phyloP scores from a whole-genome alignment of 371 early-diverging fungal genomes.

The Syncephalastrum monosporum region DNA sequence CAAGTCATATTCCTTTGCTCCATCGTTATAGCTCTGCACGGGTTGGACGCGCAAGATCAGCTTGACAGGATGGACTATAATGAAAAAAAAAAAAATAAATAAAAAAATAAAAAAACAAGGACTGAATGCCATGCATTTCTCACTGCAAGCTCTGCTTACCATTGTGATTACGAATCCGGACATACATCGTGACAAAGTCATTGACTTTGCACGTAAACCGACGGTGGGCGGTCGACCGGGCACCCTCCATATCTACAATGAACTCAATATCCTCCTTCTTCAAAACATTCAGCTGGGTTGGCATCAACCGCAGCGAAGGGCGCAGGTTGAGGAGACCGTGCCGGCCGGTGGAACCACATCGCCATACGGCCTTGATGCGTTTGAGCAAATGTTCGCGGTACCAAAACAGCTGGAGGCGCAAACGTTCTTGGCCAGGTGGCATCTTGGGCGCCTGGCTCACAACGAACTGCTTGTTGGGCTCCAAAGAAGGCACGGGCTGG shows the following conservation, averaged over 20 bases:
- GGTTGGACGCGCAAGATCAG: conserved; percentile 63
- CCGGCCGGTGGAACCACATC: conserved; percentile 34
- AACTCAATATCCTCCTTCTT: conserved; percentile 63
- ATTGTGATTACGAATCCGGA: conserved; percentile 51
- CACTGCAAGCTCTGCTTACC: conserved; percentile 18
- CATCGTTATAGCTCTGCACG: conserved; percentile 66
- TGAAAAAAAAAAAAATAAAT: conserved; percentile 5
- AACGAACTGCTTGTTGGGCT: conserved; percentile 77
- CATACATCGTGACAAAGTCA: conserved; percentile 49
- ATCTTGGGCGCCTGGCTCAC: conserved; percentile 53
- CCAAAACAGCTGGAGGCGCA: conserved; percentile 73
- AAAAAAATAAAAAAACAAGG: too few species aligned
- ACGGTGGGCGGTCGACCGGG: conserved; percentile 26
- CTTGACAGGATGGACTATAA: conserved; percentile 54
- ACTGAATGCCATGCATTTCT: too few species aligned
- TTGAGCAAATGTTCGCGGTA: conserved; percentile 68
- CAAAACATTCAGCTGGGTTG: conserved; percentile 51
- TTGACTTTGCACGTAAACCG: conserved; percentile 52
- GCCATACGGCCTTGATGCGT: conserved; percentile 57
- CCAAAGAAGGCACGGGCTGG: conserved; percentile 67
- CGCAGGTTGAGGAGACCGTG: conserved; percentile 56
- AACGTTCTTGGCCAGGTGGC: conserved; percentile 52
- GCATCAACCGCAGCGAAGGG: conserved; percentile 46
- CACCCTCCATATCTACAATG: conserved; percentile 37
- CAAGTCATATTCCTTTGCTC: conserved; percentile 64